These are phyloP conservation scores for Pythium graminicola DNA, from an alignment of 352 stramenopile genomes.

Conservation along the genomic window DNA sequence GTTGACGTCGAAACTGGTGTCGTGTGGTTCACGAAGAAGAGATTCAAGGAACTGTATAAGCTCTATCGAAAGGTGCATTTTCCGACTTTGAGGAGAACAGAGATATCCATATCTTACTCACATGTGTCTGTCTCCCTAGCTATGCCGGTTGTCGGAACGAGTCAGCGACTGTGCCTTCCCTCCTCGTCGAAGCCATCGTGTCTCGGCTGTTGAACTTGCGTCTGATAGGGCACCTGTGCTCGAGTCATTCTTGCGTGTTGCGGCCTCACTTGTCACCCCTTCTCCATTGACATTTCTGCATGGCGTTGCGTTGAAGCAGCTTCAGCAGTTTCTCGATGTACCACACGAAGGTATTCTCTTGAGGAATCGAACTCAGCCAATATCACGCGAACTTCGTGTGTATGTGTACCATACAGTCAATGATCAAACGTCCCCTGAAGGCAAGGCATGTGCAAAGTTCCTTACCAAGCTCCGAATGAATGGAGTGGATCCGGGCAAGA, in stretches of 20 bases:
- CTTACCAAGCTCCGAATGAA: slow-evolving; percentile 47
- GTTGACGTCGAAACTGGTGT: slow-evolving; percentile 82
- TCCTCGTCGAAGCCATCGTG: slow-evolving; percentile 48
- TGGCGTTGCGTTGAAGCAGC: slow-evolving; percentile 63
- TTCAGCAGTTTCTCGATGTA: slow-evolving; percentile 78
- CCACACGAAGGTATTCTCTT: slow-evolving; percentile 61
- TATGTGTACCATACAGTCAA: slow-evolving; percentile 80
- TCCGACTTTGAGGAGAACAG: no score
- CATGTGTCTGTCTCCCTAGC: slow-evolving; percentile 22
- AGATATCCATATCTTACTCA: neutral
- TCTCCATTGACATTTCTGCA: slow-evolving; percentile 71
- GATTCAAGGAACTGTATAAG: slow-evolving; percentile 80
- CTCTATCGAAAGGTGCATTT: slow-evolving; percentile 75
- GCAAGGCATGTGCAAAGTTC: slow-evolving; percentile 75
- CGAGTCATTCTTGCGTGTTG: slow-evolving; percentile 70
- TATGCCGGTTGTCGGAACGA: slow-evolving; percentile 60
- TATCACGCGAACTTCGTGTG: slow-evolving; percentile 64
- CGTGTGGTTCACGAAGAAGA: slow-evolving; percentile 77
- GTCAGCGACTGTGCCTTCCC: slow-evolving; percentile 69
- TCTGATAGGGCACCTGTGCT: slow-evolving; percentile 63
- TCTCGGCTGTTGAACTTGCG: slow-evolving; percentile 52
- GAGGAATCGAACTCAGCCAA: slow-evolving; percentile 73
- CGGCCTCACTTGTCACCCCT: slow-evolving; percentile 63
- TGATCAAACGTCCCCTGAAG: slow-evolving; percentile 66
- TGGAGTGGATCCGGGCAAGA: slow-evolving; percentile 38